A percentile compares a stretch with the other conserved stretches of the same genome.
phyloP scores from a whole-genome alignment of 148 eudicot genomes.

The Cornus suecica region DNA sequence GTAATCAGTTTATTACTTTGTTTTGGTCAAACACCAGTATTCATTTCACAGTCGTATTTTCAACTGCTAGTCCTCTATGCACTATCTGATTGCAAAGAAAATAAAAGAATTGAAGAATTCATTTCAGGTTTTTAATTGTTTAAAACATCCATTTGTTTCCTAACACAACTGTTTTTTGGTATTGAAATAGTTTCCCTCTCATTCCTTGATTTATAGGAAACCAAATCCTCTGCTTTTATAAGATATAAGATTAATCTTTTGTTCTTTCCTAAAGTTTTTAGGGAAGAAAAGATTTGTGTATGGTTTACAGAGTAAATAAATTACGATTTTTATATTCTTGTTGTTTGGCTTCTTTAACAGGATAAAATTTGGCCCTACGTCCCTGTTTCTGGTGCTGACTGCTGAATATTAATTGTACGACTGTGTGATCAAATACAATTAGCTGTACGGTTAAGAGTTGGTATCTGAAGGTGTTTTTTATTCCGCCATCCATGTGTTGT shows the following conservation, averaged over 20 bases:
- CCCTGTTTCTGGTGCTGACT: background rate
- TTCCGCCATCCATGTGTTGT: slow-evolving; percentile 29
- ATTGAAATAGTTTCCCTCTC: background rate
- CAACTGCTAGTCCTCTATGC: too few species aligned
- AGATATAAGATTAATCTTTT: background rate
- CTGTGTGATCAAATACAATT: background rate
- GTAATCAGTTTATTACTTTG: too few species aligned
- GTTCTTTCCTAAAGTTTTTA: background rate
- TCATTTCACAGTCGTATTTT: too few species aligned
- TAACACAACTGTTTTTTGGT: background rate
- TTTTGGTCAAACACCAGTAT: too few species aligned
- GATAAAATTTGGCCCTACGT: background rate
- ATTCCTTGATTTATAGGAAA: background rate
- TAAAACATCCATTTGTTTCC: background rate
- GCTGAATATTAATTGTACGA: background rate
- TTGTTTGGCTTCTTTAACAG: background rate
- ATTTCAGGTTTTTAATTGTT: background rate
- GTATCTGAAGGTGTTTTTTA: background rate
- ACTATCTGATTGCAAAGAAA: too few species aligned
- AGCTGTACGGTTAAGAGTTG: background rate
- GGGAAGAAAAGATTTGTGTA: background rate
- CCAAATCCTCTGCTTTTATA: background rate
- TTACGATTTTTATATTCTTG: background rate
- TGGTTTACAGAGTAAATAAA: background rate
- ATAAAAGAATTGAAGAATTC: background rate